Base-by-base conservation (phyloP, 2,329 filamentous ascomycete species). In the Paecilomyces formosus region DNA sequence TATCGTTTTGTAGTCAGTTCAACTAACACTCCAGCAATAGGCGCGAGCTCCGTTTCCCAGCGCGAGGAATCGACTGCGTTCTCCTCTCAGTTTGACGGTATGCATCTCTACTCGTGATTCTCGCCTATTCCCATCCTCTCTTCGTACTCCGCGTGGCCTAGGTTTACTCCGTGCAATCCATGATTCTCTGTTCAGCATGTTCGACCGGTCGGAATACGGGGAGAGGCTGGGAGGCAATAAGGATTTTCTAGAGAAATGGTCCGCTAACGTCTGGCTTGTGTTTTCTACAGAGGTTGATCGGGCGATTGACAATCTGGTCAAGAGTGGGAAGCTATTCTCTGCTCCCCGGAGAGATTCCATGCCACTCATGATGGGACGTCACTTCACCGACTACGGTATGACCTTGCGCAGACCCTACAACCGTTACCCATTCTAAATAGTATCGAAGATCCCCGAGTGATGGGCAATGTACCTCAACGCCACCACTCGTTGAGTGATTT, bases 301-400 rank as follows among this genome's bases (percentile, higher is more conserved):
- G 73, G 93, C 93, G 66, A 87, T 93, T 70, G 94, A 97, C 71
- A 97, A 97, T 76, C 84, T 99, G 61, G 84, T 93, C 70, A 97
- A 97, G 83, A 96, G 92, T 74, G 92, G 92, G 70, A 97, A 97
- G 81, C 87, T 92, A 78, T 94, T 93, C 77, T 81, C 81, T 70
- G 84, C 73, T 60, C 72, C 74, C 57, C 90, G 94, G 76, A 89
- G 92, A 82, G 90, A 96, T 78, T 96, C 86, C 60, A 82, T 87
- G 83, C 83, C 85, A 65, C 78, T 85, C 74, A 80, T 85, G 77
- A 81, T 82, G 73, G 80, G 78, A 65, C 79, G 81, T 69, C 82
- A 76, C 56, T 85, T 81, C 70, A 76, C 80, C 64, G 83, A 85
- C 66, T 85, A 81, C 70, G 84, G 85, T 87, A 82, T 73, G 81